Evolutionary conservation across 2,329 filamentous ascomycete species (phyloP).

Genomic region (Stromatinia cepivora): DNA sequence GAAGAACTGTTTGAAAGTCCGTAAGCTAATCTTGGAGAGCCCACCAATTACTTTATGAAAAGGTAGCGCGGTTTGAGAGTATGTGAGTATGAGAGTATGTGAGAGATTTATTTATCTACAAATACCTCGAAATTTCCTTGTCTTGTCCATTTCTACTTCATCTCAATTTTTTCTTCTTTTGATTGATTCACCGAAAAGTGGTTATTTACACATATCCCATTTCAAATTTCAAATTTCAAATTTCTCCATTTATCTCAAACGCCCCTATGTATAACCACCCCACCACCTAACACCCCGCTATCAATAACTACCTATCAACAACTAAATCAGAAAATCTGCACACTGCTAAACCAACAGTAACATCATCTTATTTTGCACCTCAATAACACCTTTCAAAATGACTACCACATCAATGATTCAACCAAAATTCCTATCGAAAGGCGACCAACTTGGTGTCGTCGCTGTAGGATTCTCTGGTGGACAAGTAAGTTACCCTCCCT

Average conservation of each 20-base stretch:
- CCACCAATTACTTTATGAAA: slow-evolving; percentile 20
- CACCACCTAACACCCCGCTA: slow-evolving; percentile 19
- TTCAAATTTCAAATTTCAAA: not conserved
- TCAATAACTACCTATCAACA: not conserved
- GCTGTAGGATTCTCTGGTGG: slow-evolving; percentile 96
- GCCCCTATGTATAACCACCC: not conserved
- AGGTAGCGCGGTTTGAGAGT: not conserved
- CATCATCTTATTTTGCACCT: not conserved
- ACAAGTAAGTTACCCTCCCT: slow-evolving; percentile 61
- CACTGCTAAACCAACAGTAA: not conserved
- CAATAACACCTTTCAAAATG: slow-evolving; percentile 32
- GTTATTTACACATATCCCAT: not conserved
- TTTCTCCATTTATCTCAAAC: not conserved
- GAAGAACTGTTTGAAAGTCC: not conserved
- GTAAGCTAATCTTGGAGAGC: slow-evolving; percentile 10
- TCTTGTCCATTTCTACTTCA: not conserved
- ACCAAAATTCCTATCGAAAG: slow-evolving; percentile 73
- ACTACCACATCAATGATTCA: slow-evolving; percentile 41
- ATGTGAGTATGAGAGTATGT: not conserved
- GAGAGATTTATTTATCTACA: slow-evolving; percentile 9
- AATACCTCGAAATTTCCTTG: slow-evolving; percentile 3
- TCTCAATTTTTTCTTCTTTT: not conserved
- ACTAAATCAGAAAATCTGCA: not conserved
- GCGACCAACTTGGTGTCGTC: slow-evolving; percentile 83
- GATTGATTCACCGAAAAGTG: not conserved